Base-by-base conservation (phyloP, 2,329 filamentous ascomycete species). In the Scorias spongiosa region DNA sequence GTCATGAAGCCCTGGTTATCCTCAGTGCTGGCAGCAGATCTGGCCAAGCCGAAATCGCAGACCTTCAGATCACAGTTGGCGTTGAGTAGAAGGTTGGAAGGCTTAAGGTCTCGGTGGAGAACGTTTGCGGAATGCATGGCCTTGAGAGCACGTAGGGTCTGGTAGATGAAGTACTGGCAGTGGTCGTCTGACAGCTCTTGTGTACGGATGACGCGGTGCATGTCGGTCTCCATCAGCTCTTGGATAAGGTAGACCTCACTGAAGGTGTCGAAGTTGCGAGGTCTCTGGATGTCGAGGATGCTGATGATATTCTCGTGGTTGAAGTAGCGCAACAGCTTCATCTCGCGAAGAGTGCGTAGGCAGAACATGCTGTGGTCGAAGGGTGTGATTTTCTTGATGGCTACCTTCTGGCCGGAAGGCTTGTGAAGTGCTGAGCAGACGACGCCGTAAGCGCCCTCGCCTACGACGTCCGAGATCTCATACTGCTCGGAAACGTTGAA, bases 1-100 rank as follows among this genome's bases (percentile, higher is more conserved):
- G 91, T 98, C 91, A 98, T 98, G 76, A 98, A 98, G 17, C 91
- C 91, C n/a, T 89, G 95, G 68, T 98, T 98, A 66, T 98, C 91
- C 61, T 98, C 91, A 54, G 93, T 93, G 9, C 89, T 95, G 8
- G 91, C 91, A 10, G 91, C 91, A 9, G 89, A 96, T 28, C 61
- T 81, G 41, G 91, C 91, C 45, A 98, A 78, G 60, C 91, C 91
- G 59, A 98, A 98, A 65, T 98, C 91, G 68, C 91, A 98, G 54
- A 98, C 91, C 68, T 98, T 98, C 54, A 98, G 74, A 68, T 98
- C 91, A 66, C 91, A 98, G 67, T 98, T 98, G 59, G 91, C 91
- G 62, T 98, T 98, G 49, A 98, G 75, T 20, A 98, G 80, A 48
- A 98, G 70, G 63, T 98, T 98, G 48, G 89, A 96, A 1, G 91